phyloP scores from a whole-genome alignment of 345 rosid genomes.

The Balakata baccata region DNA sequence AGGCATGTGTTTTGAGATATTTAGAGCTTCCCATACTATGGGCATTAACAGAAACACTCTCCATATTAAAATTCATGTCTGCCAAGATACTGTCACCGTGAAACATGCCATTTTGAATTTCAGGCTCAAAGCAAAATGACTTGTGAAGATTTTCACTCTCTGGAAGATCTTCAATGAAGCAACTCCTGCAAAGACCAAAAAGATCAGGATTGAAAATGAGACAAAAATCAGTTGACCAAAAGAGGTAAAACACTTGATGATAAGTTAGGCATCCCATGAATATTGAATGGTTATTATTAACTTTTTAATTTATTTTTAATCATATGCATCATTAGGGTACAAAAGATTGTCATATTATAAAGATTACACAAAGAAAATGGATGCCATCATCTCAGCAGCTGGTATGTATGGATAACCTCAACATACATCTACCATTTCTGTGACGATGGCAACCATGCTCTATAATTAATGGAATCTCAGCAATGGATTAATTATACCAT shows the following conservation, averaged over 20 bases:
- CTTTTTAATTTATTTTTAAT: neutral
- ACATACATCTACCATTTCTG: slow-evolving; percentile 7
- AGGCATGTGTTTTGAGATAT: slow-evolving; percentile 29
- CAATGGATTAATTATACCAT: neutral
- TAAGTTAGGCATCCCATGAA: slow-evolving; percentile 28
- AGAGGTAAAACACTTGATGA: slow-evolving; percentile 1
- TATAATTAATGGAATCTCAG: slow-evolving; percentile 12
- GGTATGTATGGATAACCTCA: neutral
- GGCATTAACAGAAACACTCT: slow-evolving; percentile 23
- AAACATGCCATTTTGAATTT: slow-evolving; percentile 19
- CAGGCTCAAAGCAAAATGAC: slow-evolving; percentile 31
- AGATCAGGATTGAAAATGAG: slow-evolving; percentile 6
- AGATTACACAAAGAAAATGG: slow-evolving; percentile 13
- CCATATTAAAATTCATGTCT: slow-evolving; percentile 26
- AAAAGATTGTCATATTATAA: slow-evolving; percentile 5
- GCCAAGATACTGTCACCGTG: slow-evolving; percentile 17
- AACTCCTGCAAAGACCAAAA: slow-evolving; percentile 41
- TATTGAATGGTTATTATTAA: slow-evolving; percentile 20
- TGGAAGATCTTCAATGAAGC: slow-evolving; percentile 42
- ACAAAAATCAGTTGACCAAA: neutral
- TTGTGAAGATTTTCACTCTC: slow-evolving; percentile 27
- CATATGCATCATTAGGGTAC: slow-evolving; percentile 5
- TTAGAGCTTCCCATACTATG: slow-evolving; percentile 28
- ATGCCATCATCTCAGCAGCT: slow-evolving; percentile 5
- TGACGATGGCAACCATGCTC: slow-evolving; percentile 12